phyloP scores from a whole-genome alignment of 2,329 filamentous ascomycete genomes.

The Alternaria triticimaculans region DNA sequence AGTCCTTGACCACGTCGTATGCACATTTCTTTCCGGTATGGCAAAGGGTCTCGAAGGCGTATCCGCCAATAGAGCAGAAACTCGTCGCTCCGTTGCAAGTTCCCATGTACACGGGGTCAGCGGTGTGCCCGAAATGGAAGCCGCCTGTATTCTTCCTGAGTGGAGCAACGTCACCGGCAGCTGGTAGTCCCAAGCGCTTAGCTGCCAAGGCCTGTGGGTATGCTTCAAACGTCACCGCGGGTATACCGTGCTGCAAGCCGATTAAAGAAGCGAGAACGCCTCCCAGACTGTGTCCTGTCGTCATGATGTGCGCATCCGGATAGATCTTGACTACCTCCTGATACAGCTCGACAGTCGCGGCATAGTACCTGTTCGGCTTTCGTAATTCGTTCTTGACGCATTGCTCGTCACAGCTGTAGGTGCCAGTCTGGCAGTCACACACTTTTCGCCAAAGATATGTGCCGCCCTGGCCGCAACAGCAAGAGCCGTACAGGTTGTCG shows the following conservation, averaged over 20 bases:
- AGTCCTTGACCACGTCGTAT: conserved; percentile 48
- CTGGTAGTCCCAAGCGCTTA: conserved; percentile 39
- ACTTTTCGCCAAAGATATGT: conserved; percentile 45
- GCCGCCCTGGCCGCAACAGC: conserved; percentile 46
- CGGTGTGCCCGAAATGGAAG: conserved; percentile 47
- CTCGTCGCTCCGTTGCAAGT: conserved; percentile 45
- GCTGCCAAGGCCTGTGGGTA: conserved; percentile 47
- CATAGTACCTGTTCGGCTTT: conserved; percentile 43
- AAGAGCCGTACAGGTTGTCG: conserved; percentile 46
- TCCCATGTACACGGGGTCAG: conserved; percentile 47
- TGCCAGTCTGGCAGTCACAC: conserved; percentile 45
- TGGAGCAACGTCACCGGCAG: conserved; percentile 37
- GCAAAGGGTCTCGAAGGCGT: conserved; percentile 46
- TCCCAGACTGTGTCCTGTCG: conserved; percentile 44
- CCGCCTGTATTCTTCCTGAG: conserved; percentile 43
- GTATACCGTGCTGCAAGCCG: conserved; percentile 42
- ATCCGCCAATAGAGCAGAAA: conserved; percentile 47
- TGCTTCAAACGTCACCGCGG: conserved; percentile 43
- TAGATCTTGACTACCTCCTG: conserved; percentile 44
- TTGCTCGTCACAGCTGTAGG: conserved; percentile 44
- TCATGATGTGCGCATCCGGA: conserved; percentile 43
- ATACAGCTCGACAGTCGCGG: conserved; percentile 42
- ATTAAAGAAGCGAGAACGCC: conserved; percentile 46
- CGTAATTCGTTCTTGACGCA: conserved; percentile 42
- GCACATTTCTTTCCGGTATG: conserved; percentile 46